Base-by-base conservation (phyloP, 2,329 filamentous ascomycete species). In the Didymella pomorum region DNA sequence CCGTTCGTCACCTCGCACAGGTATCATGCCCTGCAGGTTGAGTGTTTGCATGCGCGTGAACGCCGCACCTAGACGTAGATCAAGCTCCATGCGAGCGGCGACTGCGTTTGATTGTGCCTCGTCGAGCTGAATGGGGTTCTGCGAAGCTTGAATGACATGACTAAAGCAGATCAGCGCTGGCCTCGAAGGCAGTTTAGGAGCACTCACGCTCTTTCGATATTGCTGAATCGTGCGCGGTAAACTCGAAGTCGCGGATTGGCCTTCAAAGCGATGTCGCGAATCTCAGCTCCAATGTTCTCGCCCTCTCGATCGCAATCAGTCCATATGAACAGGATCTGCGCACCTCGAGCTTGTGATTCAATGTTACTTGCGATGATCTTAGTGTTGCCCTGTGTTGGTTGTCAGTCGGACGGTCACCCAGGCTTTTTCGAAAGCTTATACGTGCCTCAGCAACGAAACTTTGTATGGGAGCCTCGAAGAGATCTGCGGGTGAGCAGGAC, bases 221-320 rank as follows among this genome's bases (percentile, higher is more conserved):
- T 99, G 81, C 92, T 98, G 79, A 99, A 99, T 60, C 83, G 89
- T 14, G 95, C 95, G 68, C 95, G 86, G 72, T 92, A 95, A 56
- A 97, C 86, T 61, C 92, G 84, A 41, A 99, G 87, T 1, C 81
- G 81, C 10, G 83, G 78, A 63, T 97, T 98, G 10, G 86, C 89
- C 70, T 87, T 87, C 45, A 83, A 81, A 5, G 95, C 95, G 58
- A 94, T 89, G 51, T 90, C 86, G 43, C 92, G 88, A 60, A 99
- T 94, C 76, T 99, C 94, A 37, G 90, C 85, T 7, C 95, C 95
- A 66, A 99, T 99, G 73, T 98, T 91, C 76, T 99, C 95, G 33
- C 95, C 95, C 82, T 99, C 95, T 54, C 93, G 88, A 82, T 99
- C 95, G 78, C 95, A 98, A 83, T 99, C 95, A 0, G 95, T 99